phyloP scores from a whole-genome alignment of 805 yeast genomes.

The Nakazawaea anatomiae region DNA sequence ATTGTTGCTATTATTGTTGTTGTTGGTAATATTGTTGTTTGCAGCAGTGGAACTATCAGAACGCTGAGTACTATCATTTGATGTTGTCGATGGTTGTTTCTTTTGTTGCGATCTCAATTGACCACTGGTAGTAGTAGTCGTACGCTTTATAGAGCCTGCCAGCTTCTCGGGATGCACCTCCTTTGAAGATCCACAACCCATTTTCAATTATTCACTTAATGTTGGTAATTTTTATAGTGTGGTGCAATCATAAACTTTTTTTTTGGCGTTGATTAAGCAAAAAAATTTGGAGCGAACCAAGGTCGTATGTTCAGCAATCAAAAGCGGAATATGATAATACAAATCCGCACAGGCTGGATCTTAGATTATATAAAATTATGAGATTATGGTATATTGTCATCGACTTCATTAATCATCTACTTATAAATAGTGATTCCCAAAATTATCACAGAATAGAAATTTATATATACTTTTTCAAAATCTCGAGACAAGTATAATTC shows the following conservation, averaged over 20 bases:
- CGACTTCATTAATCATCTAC: no score
- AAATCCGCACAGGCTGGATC: no score
- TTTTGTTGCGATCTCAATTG: neutral
- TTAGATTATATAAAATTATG: no score
- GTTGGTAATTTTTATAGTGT: neutral
- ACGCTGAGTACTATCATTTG: constrained; percentile 2
- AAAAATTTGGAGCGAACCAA: no score
- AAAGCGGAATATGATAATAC: no score
- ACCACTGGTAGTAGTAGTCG: neutral
- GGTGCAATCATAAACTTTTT: neutral
- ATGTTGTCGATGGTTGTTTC: neutral
- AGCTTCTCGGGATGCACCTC: constrained; percentile 1
- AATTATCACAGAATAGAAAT: no score
- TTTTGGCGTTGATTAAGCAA: no score
- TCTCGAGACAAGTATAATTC: neutral
- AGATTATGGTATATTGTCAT: no score
- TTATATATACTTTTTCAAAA: no score
- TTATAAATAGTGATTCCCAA: no score
- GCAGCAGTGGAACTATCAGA: constrained; percentile 4
- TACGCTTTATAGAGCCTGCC: constrained; percentile 2
- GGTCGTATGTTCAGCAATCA: neutral
- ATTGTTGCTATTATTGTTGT: neutral
- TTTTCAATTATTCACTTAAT: neutral
- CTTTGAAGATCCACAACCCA: constrained; percentile 12
- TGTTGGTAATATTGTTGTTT: neutral